phyloP scores from a whole-genome alignment of 1,284 basidiomycete genomes.

The Sporisorium sorghi region DNA sequence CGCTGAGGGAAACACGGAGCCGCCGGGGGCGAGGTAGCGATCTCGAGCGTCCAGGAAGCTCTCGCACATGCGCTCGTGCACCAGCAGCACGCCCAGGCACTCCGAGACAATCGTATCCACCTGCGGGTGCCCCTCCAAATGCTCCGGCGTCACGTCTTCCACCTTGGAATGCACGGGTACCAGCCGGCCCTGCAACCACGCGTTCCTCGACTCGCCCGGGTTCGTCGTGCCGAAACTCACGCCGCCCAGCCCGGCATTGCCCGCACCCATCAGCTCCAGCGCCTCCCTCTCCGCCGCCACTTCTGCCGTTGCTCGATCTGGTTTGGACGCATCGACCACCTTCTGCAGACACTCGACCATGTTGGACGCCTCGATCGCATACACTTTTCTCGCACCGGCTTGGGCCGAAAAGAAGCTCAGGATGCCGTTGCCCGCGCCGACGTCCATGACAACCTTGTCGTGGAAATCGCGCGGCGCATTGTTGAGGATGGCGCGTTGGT shows the following conservation, averaged over 20 bases:
- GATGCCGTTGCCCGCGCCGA: slow-evolving; percentile 73
- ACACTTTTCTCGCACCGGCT: slow-evolving; percentile 72
- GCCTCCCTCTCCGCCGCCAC: slow-evolving; percentile 44
- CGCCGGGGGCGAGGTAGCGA: slow-evolving; percentile 71
- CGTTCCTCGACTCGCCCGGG: slow-evolving; percentile 42
- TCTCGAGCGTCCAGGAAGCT: slow-evolving; percentile 72
- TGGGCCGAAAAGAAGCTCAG: slow-evolving; percentile 72
- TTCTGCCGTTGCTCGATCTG: slow-evolving; percentile 47
- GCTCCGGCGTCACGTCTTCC: slow-evolving; percentile 58
- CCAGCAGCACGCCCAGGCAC: slow-evolving; percentile 72
- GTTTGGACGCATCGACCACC: slow-evolving; percentile 61
- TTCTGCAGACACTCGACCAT: slow-evolving; percentile 72
- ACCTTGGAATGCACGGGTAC: slow-evolving; percentile 59
- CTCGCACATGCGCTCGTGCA: slow-evolving; percentile 73
- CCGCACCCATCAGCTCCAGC: slow-evolving; percentile 42
- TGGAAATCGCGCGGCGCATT: slow-evolving; percentile 49
- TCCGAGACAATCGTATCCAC: slow-evolving; percentile 74
- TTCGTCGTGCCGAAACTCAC: slow-evolving; percentile 24
- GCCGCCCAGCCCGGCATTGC: slow-evolving; percentile 11
- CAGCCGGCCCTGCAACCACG: slow-evolving; percentile 52
- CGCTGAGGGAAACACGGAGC: slow-evolving; percentile 71
- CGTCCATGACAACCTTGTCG: slow-evolving; percentile 68
- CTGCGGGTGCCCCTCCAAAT: slow-evolving; percentile 57
- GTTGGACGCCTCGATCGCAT: slow-evolving; percentile 72
- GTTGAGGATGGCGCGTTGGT: slow-evolving; percentile 62